These are phyloP conservation scores for Metarhizium brunneum DNA, from an alignment of 2,329 filamentous ascomycete species.

Conservation along the genomic window DNA sequence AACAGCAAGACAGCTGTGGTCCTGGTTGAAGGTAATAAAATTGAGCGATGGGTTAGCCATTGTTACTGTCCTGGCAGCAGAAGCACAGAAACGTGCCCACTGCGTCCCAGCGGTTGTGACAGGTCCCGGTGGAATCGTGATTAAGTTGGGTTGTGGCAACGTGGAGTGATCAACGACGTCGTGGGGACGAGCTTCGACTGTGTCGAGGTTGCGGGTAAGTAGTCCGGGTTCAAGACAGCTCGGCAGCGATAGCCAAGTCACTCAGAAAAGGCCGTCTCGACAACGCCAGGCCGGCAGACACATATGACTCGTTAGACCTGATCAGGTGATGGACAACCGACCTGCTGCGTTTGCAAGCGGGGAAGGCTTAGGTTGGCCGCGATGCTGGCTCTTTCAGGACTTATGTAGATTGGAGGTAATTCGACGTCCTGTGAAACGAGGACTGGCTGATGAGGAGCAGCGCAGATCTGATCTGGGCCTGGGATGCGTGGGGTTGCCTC, in stretches of 20 bases:
- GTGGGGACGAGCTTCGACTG: neutral
- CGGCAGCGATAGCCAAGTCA: neutral
- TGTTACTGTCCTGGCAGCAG: constrained; percentile 14
- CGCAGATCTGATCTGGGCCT: no score
- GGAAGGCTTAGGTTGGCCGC: neutral
- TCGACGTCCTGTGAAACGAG: neutral
- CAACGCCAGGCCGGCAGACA: neutral
- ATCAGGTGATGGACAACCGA: neutral
- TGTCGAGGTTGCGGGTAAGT: neutral
- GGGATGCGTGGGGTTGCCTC: no score
- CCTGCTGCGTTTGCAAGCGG: neutral
- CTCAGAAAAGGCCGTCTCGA: neutral
- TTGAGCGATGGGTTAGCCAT: constrained; percentile 75
- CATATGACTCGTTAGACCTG: neutral
- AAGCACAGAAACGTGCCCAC: neutral
- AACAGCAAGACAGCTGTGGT: constrained; percentile 93
- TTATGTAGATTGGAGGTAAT: neutral
- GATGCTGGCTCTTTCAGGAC: neutral
- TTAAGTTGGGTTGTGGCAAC: neutral
- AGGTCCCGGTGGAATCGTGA: neutral
- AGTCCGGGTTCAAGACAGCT: neutral
- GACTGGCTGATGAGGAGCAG: no score
- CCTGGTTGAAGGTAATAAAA: constrained; percentile 98
- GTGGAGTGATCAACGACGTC: neutral
- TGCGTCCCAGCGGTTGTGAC: neutral